A percentile compares a stretch with the other conserved stretches of the same genome.
Evolutionary conservation across 345 rosid species (phyloP).

Genomic region (Eucalyptus rudis): DNA sequence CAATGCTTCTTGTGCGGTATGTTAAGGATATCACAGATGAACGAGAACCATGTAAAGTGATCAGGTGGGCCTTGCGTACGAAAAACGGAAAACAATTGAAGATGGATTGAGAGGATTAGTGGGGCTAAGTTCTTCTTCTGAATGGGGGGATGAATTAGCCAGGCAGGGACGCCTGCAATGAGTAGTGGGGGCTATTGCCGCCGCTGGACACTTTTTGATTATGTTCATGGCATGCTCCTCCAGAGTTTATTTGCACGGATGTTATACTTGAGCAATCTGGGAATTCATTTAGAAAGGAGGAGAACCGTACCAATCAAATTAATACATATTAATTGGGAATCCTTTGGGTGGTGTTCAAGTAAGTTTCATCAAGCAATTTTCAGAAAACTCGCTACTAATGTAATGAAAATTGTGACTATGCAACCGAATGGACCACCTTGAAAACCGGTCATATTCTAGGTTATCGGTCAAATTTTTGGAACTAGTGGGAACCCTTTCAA

Average conservation of each 20-base stretch:
- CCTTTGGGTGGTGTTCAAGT: background rate
- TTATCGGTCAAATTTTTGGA: background rate
- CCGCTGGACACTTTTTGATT: background rate
- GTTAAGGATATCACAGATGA: background rate
- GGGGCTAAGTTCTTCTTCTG: background rate
- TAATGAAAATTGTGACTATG: background rate
- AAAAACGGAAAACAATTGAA: background rate
- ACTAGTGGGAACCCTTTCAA: rapidly evolving
- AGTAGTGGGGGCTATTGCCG: background rate
- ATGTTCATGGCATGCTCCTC: background rate
- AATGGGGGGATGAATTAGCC: background rate
- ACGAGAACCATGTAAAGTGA: background rate
- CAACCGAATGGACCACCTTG: background rate
- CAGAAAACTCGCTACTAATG: background rate
- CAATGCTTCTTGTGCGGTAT: background rate
- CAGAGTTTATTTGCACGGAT: background rate
- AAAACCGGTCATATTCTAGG: no score
- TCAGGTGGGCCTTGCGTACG: background rate
- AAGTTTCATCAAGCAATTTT: background rate
- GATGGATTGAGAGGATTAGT: background rate
- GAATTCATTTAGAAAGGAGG: background rate
- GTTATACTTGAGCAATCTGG: background rate
- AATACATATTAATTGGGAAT: background rate
- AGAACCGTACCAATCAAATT: background rate
- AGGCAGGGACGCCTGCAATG: background rate